Percentiles rank a stretch among this genome's conserved stretches.
phyloP scores from a whole-genome alignment of 2,329 filamentous ascomycete genomes.

The Blastomyces silverae region DNA sequence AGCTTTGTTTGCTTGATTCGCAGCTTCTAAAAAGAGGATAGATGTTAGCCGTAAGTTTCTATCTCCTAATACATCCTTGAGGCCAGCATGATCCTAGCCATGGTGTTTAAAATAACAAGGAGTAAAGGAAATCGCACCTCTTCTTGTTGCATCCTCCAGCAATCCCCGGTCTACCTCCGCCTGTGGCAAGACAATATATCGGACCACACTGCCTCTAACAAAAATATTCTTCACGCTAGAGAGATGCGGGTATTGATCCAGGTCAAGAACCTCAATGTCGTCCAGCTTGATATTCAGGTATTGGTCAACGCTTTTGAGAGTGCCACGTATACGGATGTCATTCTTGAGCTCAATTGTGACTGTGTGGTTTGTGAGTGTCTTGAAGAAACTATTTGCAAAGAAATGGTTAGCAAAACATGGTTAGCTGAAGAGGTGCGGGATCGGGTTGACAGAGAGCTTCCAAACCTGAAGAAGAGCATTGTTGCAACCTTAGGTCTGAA shows the following conservation, averaged over 20 bases:
- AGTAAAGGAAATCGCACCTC: constrained; percentile 52
- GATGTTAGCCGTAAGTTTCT: constrained; percentile 15
- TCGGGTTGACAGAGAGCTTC: constrained; percentile 1
- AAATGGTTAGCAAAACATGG: neutral
- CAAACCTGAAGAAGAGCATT: constrained; percentile 51
- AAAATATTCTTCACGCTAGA: constrained; percentile 92
- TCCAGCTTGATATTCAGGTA: constrained; percentile 99
- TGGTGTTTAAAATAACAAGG: constrained; percentile 2
- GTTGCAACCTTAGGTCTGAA: constrained; percentile 18
- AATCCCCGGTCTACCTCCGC: constrained; percentile 76
- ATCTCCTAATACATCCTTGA: too few species aligned
- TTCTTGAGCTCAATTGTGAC: constrained; percentile 99
- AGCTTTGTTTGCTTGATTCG: constrained; percentile 46
- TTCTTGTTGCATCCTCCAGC: constrained; percentile 82
- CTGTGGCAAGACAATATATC: constrained; percentile 83
- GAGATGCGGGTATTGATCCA: constrained; percentile 90
- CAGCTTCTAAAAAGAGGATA: constrained; percentile 38
- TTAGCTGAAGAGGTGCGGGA: neutral
- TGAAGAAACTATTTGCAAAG: constrained; percentile 71
- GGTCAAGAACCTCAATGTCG: constrained; percentile 85
- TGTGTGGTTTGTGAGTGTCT: constrained; percentile 93
- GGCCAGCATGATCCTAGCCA: neutral
- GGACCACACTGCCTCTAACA: constrained; percentile 84
- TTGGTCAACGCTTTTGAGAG: constrained; percentile 94
- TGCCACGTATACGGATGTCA: constrained; percentile 93